Conservation (phyloP, 768 basidiomycete genomes). For the Hortiboletus flavorubellus region DNA sequence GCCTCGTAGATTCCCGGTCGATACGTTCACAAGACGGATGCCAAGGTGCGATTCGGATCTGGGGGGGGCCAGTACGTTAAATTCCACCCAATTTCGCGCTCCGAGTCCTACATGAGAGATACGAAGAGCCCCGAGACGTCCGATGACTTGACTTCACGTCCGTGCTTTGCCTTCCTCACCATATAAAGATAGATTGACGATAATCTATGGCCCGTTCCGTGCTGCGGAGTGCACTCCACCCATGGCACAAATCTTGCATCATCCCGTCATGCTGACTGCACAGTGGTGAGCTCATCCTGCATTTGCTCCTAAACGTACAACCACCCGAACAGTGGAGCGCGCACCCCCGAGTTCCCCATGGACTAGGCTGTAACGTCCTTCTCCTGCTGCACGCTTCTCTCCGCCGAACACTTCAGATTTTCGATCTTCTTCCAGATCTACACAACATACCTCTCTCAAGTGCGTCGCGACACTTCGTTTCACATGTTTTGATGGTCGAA, state of each 20-base stretch:
- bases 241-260: constrained; percentile 10
- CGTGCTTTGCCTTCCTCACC: not conserved
- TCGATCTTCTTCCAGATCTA: constrained; percentile 5
- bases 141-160: too few species aligned
- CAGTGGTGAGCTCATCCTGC: not conserved
- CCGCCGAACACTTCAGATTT: not conserved
- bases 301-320: not conserved
- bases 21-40: not conserved
- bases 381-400: not conserved
- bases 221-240: not conserved
- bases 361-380: not conserved
- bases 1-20: constrained; percentile 21
- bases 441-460: constrained; percentile 11
- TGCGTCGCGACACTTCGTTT: constrained; percentile 20
- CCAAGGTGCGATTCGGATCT: constrained; percentile 42
- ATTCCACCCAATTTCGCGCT: not conserved
- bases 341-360: not conserved
- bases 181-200: constrained; percentile 15
- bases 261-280: not conserved
- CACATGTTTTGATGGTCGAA: constrained; percentile 12
- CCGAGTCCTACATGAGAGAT: not conserved
- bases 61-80: constrained; percentile 42
- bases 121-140: not conserved
- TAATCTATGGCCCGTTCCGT: not conserved
- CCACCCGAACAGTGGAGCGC: not conserved